Percentiles rank a stretch among this genome's conserved stretches.
Conservation (phyloP, 352 stramenopile genomes). For the Phytophthora vignae region DNA sequence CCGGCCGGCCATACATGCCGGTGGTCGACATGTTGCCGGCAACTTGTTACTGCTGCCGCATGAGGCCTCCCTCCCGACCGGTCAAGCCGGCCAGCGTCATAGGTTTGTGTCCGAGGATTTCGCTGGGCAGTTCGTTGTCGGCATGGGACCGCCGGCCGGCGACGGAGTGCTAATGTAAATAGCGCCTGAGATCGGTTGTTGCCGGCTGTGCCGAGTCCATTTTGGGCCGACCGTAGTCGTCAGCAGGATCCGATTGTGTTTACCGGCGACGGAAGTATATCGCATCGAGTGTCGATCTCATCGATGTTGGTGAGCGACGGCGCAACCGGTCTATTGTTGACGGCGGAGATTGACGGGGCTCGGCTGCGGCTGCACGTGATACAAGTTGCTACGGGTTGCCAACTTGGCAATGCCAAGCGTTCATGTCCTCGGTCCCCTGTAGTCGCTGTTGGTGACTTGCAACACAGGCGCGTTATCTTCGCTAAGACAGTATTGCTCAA, state of each 20-base stretch:
- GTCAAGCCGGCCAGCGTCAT: not conserved
- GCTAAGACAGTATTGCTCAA: too few relatives aligned
- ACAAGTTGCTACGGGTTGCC: too few relatives aligned
- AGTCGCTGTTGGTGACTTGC: too few relatives aligned
- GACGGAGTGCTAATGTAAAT: not conserved
- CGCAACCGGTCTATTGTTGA: not conserved
- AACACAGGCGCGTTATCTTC: too few relatives aligned
- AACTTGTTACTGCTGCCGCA: too few relatives aligned
- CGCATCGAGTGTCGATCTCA: not conserved
- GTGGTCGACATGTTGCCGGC: too few relatives aligned
- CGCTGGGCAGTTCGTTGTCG: not conserved
- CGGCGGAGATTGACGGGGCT: too few relatives aligned
- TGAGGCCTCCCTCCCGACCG: too few relatives aligned
- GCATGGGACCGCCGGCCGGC: not conserved
- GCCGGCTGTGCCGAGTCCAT: not conserved
- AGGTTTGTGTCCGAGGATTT: not conserved
- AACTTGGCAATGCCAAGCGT: too few relatives aligned
- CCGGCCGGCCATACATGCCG: too few relatives aligned
- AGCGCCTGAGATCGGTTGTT: not conserved
- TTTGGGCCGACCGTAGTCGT: not conserved
- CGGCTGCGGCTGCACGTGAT: not conserved
- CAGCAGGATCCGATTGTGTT: constrained; percentile 3
- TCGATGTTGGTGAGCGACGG: too few relatives aligned
- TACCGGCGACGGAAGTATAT: not conserved
- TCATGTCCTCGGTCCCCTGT: too few relatives aligned